phyloP scores from a whole-genome alignment of 805 yeast genomes.

The Suhomyces sp. region DNA sequence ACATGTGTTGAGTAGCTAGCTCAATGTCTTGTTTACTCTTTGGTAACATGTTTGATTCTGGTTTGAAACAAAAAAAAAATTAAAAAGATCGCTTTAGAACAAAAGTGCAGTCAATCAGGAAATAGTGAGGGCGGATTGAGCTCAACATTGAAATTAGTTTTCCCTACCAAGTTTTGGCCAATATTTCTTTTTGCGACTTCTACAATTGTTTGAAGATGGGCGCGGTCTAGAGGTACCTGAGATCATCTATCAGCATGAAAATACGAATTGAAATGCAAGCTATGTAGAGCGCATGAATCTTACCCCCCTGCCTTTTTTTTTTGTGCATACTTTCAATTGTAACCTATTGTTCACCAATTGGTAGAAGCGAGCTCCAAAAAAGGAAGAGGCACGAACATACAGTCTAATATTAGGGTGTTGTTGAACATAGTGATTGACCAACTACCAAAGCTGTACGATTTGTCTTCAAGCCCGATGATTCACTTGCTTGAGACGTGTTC shows the following conservation, averaged over 20 bases:
- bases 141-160: neutral
- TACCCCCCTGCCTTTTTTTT: neutral
- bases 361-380: neutral
- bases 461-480: neutral
- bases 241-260: neutral
- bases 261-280: neutral
- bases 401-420: neutral
- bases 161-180: neutral
- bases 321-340: neutral
- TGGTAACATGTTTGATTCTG: neutral
- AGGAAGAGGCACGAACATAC: neutral
- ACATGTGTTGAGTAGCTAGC: neutral
- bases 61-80: neutral
- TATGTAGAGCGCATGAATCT: neutral
- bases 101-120: neutral
- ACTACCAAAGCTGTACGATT: neutral
- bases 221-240: neutral
- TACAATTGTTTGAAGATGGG: neutral
- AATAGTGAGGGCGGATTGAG: neutral
- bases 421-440: neutral
- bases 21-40: neutral
- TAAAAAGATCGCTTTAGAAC: neutral
- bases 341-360: neutral
- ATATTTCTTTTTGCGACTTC: neutral
- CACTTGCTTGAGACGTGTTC: neutral